Percentiles rank a stretch among this genome's conserved stretches.
Conservation (phyloP, 768 basidiomycete species). For the Lactifluus piperatus region DNA sequence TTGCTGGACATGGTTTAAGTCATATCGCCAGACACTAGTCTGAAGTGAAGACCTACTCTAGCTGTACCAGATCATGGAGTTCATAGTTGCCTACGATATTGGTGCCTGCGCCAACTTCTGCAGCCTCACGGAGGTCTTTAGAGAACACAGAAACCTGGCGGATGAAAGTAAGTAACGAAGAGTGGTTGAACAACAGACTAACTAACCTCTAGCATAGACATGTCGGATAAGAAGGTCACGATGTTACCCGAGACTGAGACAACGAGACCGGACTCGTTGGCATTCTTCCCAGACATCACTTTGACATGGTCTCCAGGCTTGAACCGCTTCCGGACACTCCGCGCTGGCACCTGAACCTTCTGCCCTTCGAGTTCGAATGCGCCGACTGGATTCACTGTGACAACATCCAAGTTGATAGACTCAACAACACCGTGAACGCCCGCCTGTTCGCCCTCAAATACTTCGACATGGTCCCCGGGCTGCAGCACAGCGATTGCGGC, state of each 20-base stretch:
- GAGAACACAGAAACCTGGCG: slow-evolving; percentile 89
- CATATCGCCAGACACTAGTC: neutral
- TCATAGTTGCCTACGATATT: slow-evolving; percentile 92
- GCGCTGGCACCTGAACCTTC: slow-evolving; percentile 76
- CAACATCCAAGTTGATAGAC: slow-evolving; percentile 78
- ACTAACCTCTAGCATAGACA: slow-evolving; percentile 95
- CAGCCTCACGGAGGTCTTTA: slow-evolving; percentile 93
- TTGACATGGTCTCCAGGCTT: slow-evolving; percentile 98
- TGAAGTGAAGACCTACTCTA: slow-evolving; percentile 62
- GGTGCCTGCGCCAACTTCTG: slow-evolving; percentile 89
- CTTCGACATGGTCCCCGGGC: slow-evolving; percentile 95
- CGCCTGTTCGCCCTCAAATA: slow-evolving; percentile 93
- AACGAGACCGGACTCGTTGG: slow-evolving; percentile 92
- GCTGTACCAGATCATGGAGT: slow-evolving; percentile 90
- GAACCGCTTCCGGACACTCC: slow-evolving; percentile 90
- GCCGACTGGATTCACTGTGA: slow-evolving; percentile 71
- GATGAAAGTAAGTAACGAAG: neutral
- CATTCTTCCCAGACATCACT: slow-evolving; percentile 92
- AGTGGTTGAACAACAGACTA: neutral
- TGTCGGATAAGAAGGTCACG: slow-evolving; percentile 94
- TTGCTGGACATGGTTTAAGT: slow-evolving; percentile 39
- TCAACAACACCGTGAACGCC: slow-evolving; percentile 91
- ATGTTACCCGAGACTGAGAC: slow-evolving; percentile 85
- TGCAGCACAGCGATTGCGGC: slow-evolving; percentile 91
- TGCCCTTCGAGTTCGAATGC: slow-evolving; percentile 74